Percentiles rank a stretch among this genome's conserved stretches.
These are phyloP conservation scores for Saccharomycopsis babjevae DNA, from an alignment of 805 yeast species.

Conservation along the genomic window DNA sequence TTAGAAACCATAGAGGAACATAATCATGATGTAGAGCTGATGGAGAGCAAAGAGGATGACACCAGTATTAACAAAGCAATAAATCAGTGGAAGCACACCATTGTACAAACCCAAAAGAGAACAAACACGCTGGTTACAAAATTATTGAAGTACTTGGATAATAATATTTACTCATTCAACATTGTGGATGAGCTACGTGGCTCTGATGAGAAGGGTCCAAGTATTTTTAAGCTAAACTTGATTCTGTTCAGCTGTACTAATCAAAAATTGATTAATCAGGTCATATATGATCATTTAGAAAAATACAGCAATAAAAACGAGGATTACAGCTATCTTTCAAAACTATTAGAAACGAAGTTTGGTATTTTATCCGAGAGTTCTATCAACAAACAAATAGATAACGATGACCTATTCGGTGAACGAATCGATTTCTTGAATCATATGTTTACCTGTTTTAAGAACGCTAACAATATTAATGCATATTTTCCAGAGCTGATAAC, in stretches of 20 bases:
- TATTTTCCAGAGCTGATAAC: neutral
- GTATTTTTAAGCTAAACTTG: constrained; percentile 5
- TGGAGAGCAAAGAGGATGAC: neutral
- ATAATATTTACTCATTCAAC: constrained; percentile 15
- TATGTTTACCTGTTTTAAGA: neutral
- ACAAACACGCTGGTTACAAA: constrained; percentile 3
- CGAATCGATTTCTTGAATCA: neutral
- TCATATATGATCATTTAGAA: constrained; percentile 11
- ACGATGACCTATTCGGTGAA: neutral
- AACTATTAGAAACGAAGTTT: neutral
- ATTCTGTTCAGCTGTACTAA: constrained; percentile 4
- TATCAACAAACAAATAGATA: neutral
- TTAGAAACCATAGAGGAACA: neutral
- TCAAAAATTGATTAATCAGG: constrained; percentile 12
- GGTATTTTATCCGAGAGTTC: neutral
- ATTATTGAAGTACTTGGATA: constrained; percentile 12
- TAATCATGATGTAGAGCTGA: neutral
- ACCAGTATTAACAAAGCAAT: neutral
- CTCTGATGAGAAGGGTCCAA: constrained; percentile 1
- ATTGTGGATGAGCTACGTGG: constrained; percentile 7
- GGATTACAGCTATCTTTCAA: neutral
- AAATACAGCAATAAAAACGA: neutral
- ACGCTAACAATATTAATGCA: neutral
- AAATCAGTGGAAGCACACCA: constrained; percentile 6
- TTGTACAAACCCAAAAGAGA: constrained; percentile 7